Base-by-base conservation (phyloP, 1,284 basidiomycete genomes). In the Trichosporon sp. region DNA sequence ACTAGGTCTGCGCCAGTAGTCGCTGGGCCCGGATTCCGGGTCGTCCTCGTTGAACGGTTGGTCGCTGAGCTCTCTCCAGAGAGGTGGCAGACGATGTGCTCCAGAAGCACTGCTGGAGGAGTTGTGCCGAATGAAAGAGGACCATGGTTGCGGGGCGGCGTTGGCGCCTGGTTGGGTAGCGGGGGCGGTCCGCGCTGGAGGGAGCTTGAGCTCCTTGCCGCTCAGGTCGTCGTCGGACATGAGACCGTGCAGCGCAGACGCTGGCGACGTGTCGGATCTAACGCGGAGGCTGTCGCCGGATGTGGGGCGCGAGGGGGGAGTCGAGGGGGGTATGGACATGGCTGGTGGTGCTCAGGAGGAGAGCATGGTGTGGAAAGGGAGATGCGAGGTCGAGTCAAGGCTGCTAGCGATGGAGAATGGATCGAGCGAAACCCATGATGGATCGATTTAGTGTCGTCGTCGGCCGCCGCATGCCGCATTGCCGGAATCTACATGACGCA, bases 1-100 rank as follows among this genome's bases (percentile, higher is more conserved):
- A 4, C 58, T 67, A 8, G 67, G 67, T 25, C 70, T 65, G 2
- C 65, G 68, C 73, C 71, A 73, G 63, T 74, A 74, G 47, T 74
- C 73, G 64, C 73, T 74, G 12, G 74, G 72, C 2, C 70, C 70
- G 9, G 69, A 66, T 51, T 69, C 67, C 18, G 62, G 47, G n/a
- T 68, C 62, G 9, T 68, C 67, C 8, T 67, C 66, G 34, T 63
- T 42, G 32, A 56, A 67, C 3, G 42, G 65, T 15, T 60, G 60
- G 60, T 58, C 63, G 63, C 67, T 70, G 29, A 62, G 62, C 42
- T 72, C 63, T 21, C 70, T 58, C 70, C 70, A 72, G 31, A 65
- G 62, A 0, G 70, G 68, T 1, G 70, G 70, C 0, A 60, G 67
- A 6, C 64, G 35, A 13, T 27, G 32, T n/a, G 63, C 38, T 31